These are phyloP conservation scores for Ramularia endophylla DNA, from an alignment of 2,329 filamentous ascomycete species.

Conservation along the genomic window DNA sequence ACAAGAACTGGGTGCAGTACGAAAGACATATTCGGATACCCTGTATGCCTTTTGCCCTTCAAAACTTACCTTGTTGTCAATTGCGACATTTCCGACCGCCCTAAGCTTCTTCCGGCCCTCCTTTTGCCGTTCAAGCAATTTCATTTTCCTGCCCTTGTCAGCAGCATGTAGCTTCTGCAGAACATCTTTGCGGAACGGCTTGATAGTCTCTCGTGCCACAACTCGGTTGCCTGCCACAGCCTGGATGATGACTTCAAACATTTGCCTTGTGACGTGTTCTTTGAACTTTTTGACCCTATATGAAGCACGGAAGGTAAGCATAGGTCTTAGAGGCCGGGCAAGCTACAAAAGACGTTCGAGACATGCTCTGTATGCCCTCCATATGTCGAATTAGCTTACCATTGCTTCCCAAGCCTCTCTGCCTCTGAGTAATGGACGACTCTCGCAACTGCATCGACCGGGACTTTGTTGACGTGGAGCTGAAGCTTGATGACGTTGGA, in stretches of 20 bases:
- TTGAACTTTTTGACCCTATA: too few species aligned
- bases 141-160: constrained; percentile 74
- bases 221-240: constrained; percentile 77
- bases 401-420: constrained; percentile 72
- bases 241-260: constrained; percentile 97
- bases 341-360: too few species aligned
- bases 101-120: constrained; percentile 84
- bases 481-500: constrained; percentile 84
- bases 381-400: constrained; percentile 53
- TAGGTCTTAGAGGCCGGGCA: too few species aligned
- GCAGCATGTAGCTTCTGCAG: constrained; percentile 87
- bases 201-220: constrained; percentile 87
- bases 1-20: too few species aligned
- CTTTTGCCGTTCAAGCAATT: constrained; percentile 94
- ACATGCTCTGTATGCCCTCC: too few species aligned
- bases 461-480: constrained; percentile 84
- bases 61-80: constrained; percentile 91
- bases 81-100: constrained; percentile 81
- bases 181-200: constrained; percentile 95
- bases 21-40: too few species aligned
- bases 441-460: constrained; percentile 90
- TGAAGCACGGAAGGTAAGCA: too few species aligned
- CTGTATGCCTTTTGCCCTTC: too few species aligned
- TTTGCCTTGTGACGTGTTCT: constrained; percentile 90
- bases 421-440: constrained; percentile 79